Base-by-base conservation (phyloP, 2,329 filamentous ascomycete genomes). In the Diaporthe eres region DNA sequence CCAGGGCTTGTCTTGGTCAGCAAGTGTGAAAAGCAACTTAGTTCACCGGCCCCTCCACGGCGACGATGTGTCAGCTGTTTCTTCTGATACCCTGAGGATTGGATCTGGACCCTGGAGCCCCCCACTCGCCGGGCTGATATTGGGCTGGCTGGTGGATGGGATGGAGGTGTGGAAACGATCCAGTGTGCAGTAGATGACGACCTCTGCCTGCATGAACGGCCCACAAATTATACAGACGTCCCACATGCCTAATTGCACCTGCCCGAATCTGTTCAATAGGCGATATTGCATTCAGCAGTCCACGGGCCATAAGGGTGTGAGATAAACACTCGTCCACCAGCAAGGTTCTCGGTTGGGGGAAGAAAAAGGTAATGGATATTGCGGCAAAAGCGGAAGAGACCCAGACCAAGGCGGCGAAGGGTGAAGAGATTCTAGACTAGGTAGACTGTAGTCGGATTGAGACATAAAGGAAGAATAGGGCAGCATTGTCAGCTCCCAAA, bases 401-500 rank as follows among this genome's bases (percentile, higher is more conserved):
- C 34, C 47, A 51, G 47, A 34, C 47, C 63, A 39, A 53, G 47
- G 28, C 5, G 31, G 31, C 31, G 63, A 39, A 53, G 47, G 34
- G 22, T n/a, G 5, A 68, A 68, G 12, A 19, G 31, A 25, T 58
- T 47, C 63, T 37, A n/a, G 44, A 51, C 63, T 25, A 31, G 53
- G 53, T 49, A 15, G 44, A 67, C 17, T 51, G 47, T 53, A 39
- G 63, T 68, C 47, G 39, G 17, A 6, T 47, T 39, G 65, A 68
- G 47, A 68, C 65, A 68, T 51, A 28, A 28, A 28, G 8, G 65
- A 68, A 55, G 47, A 68, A 68, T 68, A 53, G 65, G 65, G 65
- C 65, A 68, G 47, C 65, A 53, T 53, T 68, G 65, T 68, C 65
- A 68, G 65, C 65, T 68, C 65, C 65, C 65, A 68, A 68, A 31